A percentile compares a stretch with the other conserved stretches of the same genome.
These are phyloP conservation scores for Pistacia vera DNA, from an alignment of 345 rosid species.

Conservation along the genomic window DNA sequence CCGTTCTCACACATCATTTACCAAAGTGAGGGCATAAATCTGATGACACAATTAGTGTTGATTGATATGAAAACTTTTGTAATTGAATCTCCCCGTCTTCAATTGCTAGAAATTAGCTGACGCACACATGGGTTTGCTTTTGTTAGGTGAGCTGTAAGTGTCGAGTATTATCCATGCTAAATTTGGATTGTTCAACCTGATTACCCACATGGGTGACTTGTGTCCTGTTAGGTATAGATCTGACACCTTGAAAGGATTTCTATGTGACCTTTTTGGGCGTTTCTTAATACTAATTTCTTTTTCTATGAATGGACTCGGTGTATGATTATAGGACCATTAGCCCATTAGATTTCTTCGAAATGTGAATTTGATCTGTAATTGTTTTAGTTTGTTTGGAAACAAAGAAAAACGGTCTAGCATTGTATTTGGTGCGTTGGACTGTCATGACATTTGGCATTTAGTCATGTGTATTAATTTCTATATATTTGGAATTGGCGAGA, in stretches of 20 bases:
- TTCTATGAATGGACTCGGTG: neutral
- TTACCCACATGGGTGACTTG: constrained; percentile 13
- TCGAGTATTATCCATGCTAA: neutral
- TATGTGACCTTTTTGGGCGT: constrained; percentile 7
- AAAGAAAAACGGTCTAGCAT: no score
- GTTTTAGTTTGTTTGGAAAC: neutral
- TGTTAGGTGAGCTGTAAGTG: constrained; percentile 13
- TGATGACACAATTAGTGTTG: neutral
- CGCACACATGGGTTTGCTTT: neutral
- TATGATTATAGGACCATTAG: no score
- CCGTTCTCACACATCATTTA: no score
- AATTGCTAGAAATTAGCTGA: constrained; percentile 6
- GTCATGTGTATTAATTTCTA: no score
- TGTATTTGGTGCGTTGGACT: no score
- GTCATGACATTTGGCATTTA: no score
- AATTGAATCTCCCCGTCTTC: no score
- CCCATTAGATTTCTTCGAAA: neutral
- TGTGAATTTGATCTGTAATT: neutral
- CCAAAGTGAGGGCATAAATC: neutral
- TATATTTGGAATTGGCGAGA: no score
- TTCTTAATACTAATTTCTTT: neutral
- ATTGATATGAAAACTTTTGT: neutral
- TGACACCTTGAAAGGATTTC: constrained; percentile 6
- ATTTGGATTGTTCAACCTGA: neutral
- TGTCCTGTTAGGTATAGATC: constrained; percentile 4